Evolutionary conservation across 106 monocot species (phyloP).

Genomic region (Apostasia shenzhenica): DNA sequence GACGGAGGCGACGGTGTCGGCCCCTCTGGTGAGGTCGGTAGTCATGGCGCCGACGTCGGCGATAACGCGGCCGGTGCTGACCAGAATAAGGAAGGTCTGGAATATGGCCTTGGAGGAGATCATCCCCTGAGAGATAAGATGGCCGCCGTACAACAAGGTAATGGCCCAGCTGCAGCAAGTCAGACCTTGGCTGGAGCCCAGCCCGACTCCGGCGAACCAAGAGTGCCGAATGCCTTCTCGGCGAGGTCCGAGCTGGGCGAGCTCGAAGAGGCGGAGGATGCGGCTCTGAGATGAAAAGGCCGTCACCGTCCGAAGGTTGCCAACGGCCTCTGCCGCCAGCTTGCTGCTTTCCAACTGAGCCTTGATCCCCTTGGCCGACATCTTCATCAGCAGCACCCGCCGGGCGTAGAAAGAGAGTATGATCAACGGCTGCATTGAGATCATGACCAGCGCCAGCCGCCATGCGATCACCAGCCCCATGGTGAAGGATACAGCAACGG

Average conservation of each 20-base stretch:
- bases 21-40: conserved; percentile 48
- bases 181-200: conserved; percentile 32
- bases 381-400: conserved; percentile 30
- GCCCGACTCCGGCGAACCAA: conserved; percentile 45
- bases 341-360: conserved; percentile 40
- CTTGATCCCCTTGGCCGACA: conserved; percentile 40
- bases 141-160: conserved; percentile 64
- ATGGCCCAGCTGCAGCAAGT: conserved; percentile 43
- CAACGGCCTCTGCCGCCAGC: conserved; percentile 51
- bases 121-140: conserved; percentile 24
- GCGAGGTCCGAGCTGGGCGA: conserved; percentile 28
- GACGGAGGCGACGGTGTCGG: conserved; percentile 41
- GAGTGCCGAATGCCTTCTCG: conserved; percentile 32
- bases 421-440: conserved; percentile 40
- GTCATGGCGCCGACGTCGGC: conserved; percentile 66
- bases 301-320: conserved; percentile 47
- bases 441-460: conserved; percentile 43
- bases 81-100: conserved; percentile 48
- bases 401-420: conserved; percentile 50
- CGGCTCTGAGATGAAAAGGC: conserved; percentile 60
- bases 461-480: conserved; percentile 50
- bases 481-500: conserved; percentile 28
- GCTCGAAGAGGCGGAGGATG: conserved; percentile 36
- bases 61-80: conserved; percentile 54
- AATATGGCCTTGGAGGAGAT: conserved; percentile 39